phyloP scores from a whole-genome alignment of 257 asterid genomes.

The Plantago major region DNA sequence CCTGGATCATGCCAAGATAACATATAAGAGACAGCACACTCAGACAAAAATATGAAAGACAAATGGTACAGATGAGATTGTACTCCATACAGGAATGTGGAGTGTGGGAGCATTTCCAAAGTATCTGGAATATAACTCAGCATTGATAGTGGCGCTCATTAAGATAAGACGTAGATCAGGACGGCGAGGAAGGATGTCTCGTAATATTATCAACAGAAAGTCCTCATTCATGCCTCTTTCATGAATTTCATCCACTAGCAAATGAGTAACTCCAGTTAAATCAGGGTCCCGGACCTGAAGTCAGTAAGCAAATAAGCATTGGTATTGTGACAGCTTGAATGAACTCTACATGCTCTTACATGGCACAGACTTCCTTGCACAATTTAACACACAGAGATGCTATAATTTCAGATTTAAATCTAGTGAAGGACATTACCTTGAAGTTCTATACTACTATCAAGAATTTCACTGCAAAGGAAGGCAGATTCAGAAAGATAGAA shows the following conservation, averaged over 20 bases:
- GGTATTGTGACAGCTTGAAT: slow-evolving; percentile 5
- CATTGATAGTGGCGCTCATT: slow-evolving; percentile 98
- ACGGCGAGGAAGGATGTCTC: slow-evolving; percentile 90
- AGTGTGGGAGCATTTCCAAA: slow-evolving; percentile 86
- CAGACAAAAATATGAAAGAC: slow-evolving; percentile 17
- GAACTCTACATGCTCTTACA: too few species aligned
- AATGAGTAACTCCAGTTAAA: slow-evolving; percentile 77
- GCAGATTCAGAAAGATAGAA: slow-evolving; percentile 17
- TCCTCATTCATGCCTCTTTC: slow-evolving; percentile 99
- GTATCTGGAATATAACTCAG: slow-evolving; percentile 79
- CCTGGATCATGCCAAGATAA: slow-evolving; percentile 41
- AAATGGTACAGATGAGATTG: slow-evolving; percentile 11
- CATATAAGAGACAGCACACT: slow-evolving; percentile 12
- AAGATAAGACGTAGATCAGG: slow-evolving; percentile 84
- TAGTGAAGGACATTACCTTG: neutral
- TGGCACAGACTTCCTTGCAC: too few species aligned
- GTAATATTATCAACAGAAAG: slow-evolving; percentile 76
- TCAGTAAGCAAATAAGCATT: slow-evolving; percentile 18
- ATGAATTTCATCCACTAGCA: slow-evolving; percentile 95
- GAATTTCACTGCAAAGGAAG: neutral
- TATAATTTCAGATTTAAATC: too few species aligned
- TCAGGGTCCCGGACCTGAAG: slow-evolving; percentile 72
- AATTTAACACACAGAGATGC: too few species aligned
- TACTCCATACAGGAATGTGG: slow-evolving; percentile 71
- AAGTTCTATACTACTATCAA: neutral